Conservation (phyloP, 306 rosid species). For the Lotus japonicus region DNA sequence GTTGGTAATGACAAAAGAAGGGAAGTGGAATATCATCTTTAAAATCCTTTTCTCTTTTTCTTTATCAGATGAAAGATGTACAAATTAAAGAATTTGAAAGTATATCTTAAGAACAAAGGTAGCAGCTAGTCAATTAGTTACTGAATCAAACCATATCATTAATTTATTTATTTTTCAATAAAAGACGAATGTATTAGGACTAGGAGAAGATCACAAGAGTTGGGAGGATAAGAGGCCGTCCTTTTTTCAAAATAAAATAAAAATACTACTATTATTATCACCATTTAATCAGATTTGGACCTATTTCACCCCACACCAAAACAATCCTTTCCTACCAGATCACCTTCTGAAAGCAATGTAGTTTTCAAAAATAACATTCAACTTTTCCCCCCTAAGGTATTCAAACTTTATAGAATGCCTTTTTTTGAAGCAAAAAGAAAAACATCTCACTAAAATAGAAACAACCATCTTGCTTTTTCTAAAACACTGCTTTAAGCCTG, state of each 20-base stretch:
- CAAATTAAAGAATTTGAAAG: conserved; percentile 11
- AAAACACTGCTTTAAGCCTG: conserved; percentile 17
- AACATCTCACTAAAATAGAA: conserved; percentile 4
- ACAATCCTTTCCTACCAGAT: conserved; percentile 3
- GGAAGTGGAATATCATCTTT: not conserved
- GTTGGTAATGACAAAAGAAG: not conserved
- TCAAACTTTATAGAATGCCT: conserved; percentile 1
- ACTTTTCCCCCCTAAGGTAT: not conserved
- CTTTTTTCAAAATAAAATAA: not conserved
- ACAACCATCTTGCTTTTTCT: not conserved
- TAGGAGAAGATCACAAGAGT: not conserved
- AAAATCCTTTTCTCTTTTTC: not conserved
- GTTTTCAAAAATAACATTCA: not conserved
- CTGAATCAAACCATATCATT: not conserved
- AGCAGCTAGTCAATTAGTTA: not conserved
- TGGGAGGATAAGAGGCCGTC: not conserved
- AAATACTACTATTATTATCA: not conserved
- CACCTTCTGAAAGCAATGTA: not conserved
- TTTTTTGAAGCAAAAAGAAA: conserved; percentile 6
- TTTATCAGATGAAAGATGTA: not conserved
- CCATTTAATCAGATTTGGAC: not conserved
- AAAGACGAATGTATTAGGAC: too few species aligned
- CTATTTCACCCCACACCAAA: conserved; percentile 13
- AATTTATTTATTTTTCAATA: too few species aligned
- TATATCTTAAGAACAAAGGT: not conserved